A percentile compares a stretch with the other conserved stretches of the same genome.
phyloP scores from a whole-genome alignment of 768 basidiomycete species.

The Trametes meyenii region DNA sequence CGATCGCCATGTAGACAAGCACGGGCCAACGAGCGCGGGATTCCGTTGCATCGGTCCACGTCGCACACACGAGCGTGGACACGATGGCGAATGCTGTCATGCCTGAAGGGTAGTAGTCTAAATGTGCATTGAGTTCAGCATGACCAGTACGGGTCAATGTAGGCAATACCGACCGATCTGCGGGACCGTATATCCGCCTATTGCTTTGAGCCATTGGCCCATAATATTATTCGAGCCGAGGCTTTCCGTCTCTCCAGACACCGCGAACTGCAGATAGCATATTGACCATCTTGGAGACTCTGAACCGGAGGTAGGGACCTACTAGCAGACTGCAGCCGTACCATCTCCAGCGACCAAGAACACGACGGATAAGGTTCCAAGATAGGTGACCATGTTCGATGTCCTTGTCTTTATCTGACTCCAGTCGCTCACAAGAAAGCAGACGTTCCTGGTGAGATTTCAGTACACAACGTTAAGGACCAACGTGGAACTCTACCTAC shows the following conservation, averaged over 20 bases:
- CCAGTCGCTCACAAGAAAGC: slow-evolving; percentile 53
- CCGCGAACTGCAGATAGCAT: slow-evolving; percentile 60
- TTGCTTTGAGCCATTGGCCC: slow-evolving; percentile 70
- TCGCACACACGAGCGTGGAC: slow-evolving; percentile 63
- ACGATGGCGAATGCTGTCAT: slow-evolving; percentile 65
- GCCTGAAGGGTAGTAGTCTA: slow-evolving; percentile 63
- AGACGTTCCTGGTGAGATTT: slow-evolving; percentile 49
- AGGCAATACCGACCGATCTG: slow-evolving; percentile 49
- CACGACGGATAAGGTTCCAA: slow-evolving; percentile 48
- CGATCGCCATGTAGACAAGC: slow-evolving; percentile 62
- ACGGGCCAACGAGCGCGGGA: slow-evolving; percentile 62
- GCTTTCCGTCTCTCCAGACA: slow-evolving; percentile 68
- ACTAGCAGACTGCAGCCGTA: slow-evolving; percentile 69
- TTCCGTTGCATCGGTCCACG: slow-evolving; percentile 61
- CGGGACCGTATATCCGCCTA: slow-evolving; percentile 63
- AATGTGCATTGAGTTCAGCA: neutral
- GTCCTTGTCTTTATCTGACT: slow-evolving; percentile 39
- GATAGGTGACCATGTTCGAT: slow-evolving; percentile 47
- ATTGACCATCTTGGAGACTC: slow-evolving; percentile 38
- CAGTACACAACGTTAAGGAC: neutral
- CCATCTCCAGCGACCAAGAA: slow-evolving; percentile 66
- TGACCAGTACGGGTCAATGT: neutral
- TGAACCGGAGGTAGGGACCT: slow-evolving; percentile 47
- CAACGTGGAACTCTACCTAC: slow-evolving; percentile 35
- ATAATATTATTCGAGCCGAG: slow-evolving; percentile 73